These are phyloP conservation scores for Yarrowia osloensis DNA, from an alignment of 805 yeast genomes.

Conservation along the genomic window DNA sequence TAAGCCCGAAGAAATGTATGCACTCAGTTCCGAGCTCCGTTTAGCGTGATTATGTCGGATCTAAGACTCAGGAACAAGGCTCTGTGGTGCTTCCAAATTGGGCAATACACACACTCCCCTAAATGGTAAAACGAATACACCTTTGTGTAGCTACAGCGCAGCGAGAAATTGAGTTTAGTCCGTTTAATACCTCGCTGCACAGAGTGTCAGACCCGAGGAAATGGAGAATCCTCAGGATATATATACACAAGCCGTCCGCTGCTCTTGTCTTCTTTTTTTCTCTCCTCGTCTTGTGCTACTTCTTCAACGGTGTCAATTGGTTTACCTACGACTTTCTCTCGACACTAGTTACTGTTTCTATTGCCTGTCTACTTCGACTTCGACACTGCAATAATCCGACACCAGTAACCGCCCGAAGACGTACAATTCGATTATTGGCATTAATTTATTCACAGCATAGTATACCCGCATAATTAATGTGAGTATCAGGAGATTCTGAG, in stretches of 20 bases:
- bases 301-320: slow-evolving; percentile 26
- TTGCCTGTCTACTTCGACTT: slow-evolving; percentile 14
- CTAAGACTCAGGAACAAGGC: slow-evolving; percentile 31
- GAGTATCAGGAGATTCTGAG: slow-evolving; percentile 16
- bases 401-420: slow-evolving; percentile 16
- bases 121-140: slow-evolving; percentile 18
- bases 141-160: neutral
- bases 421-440: slow-evolving; percentile 31
- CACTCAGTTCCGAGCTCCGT: slow-evolving; percentile 28
- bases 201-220: slow-evolving; percentile 19
- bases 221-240: neutral
- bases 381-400: slow-evolving; percentile 17
- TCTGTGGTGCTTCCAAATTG: slow-evolving; percentile 15
- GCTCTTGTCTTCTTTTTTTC: slow-evolving; percentile 32
- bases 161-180: slow-evolving; percentile 3
- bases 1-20: slow-evolving; percentile 17
- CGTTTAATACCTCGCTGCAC: slow-evolving; percentile 26
- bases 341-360: slow-evolving; percentile 28
- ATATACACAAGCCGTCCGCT: slow-evolving; percentile 9
- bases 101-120: slow-evolving; percentile 26
- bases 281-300: slow-evolving; percentile 27
- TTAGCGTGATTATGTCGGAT: slow-evolving; percentile 27
- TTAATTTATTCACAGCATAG: slow-evolving; percentile 30
- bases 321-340: slow-evolving; percentile 1
- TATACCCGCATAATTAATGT: slow-evolving; percentile 30